These are phyloP conservation scores for Hypsizygus marmoreus DNA, from an alignment of 768 basidiomycete species.

Conservation along the genomic window DNA sequence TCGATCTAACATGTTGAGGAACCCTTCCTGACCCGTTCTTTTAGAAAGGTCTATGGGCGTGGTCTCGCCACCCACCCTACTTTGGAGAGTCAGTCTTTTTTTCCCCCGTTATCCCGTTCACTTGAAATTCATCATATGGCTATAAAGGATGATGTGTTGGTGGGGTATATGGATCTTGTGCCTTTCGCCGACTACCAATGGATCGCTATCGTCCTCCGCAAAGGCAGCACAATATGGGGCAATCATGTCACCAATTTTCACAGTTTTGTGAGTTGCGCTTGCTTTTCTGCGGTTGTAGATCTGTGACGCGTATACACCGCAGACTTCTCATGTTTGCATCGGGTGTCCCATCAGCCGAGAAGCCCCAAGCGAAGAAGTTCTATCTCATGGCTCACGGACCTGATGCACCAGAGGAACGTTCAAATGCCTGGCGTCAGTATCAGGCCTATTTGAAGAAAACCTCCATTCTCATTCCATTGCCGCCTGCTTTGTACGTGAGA, in stretches of 20 bases:
- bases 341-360: constrained; percentile 71
- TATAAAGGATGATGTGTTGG: constrained; percentile 64
- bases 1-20: background rate
- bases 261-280: constrained; percentile 58
- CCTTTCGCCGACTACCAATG: constrained; percentile 58
- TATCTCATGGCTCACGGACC: constrained; percentile 53
- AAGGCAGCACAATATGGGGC: constrained; percentile 60
- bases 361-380: constrained; percentile 61
- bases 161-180: constrained; percentile 66
- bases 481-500: constrained; percentile 52
- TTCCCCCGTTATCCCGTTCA: constrained; percentile 4
- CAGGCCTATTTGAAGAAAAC: constrained; percentile 56
- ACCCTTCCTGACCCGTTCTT: background rate
- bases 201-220: constrained; percentile 39
- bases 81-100: constrained; percentile 60
- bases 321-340: constrained; percentile 67
- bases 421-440: constrained; percentile 53
- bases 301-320: background rate
- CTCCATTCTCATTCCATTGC: constrained; percentile 63
- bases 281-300: background rate
- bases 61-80: constrained; percentile 69
- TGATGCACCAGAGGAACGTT: constrained; percentile 26
- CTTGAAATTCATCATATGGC: background rate
- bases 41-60: constrained; percentile 55
- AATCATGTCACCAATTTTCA: constrained; percentile 65